A percentile compares a stretch with the other conserved stretches of the same genome.
Conservation (phyloP, 176 grass and related monocot species). For the Hsuehochloa calcarea region DNA sequence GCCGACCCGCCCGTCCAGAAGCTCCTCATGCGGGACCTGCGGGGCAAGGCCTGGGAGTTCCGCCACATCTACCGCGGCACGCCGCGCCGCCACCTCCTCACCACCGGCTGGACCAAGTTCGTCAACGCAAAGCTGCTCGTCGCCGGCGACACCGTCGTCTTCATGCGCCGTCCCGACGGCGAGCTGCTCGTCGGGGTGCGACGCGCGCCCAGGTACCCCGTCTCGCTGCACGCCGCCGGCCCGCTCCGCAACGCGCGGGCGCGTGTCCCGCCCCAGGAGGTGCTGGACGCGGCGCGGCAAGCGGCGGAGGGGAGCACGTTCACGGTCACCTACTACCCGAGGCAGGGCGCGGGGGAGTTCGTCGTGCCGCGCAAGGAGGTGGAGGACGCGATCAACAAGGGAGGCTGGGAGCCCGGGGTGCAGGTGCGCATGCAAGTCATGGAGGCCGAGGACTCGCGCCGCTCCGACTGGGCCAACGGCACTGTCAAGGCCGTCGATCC, state of each 20-base stretch:
- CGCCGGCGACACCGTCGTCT: slow-evolving; percentile 54
- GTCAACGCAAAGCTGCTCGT: slow-evolving; percentile 81
- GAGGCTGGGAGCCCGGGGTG: slow-evolving; percentile 38
- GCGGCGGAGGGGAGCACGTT: slow-evolving; percentile 41
- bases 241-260: slow-evolving; percentile 32
- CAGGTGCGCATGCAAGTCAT: slow-evolving; percentile 50
- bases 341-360: slow-evolving; percentile 49
- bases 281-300: slow-evolving; percentile 40
- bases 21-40: slow-evolving; percentile 43
- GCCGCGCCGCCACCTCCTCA: slow-evolving; percentile 75
- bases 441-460: slow-evolving; percentile 42
- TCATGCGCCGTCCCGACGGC: slow-evolving; percentile 36
- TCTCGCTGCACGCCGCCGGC: no score
- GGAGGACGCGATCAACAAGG: slow-evolving; percentile 20
- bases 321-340: slow-evolving; percentile 60
- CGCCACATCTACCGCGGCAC: slow-evolving; percentile 83
- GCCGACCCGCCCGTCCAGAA: slow-evolving; percentile 57
- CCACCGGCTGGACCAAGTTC: slow-evolving; percentile 79
- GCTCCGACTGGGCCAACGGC: slow-evolving; percentile 38
- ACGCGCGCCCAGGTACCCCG: slow-evolving; percentile 21
- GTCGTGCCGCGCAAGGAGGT: slow-evolving; percentile 57
- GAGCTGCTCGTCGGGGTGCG: slow-evolving; percentile 49
- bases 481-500: slow-evolving; percentile 33
- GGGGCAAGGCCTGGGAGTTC: slow-evolving; percentile 37
- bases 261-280: slow-evolving; percentile 39